These are phyloP conservation scores for Tuber borchii DNA, from an alignment of 495 filamentous ascomycete species.

Conservation along the genomic window DNA sequence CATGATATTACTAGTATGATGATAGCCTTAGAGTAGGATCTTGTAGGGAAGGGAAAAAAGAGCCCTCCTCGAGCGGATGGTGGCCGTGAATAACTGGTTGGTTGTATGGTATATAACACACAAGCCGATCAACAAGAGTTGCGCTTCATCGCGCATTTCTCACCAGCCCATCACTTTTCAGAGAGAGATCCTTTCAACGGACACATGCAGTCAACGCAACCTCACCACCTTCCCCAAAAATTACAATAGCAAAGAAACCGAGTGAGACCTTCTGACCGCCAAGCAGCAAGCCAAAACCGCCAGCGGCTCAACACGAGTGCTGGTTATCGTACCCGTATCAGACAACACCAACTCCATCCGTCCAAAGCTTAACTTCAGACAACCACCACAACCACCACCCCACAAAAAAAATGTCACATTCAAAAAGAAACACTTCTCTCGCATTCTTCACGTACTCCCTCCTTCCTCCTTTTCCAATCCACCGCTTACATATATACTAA, in stretches of 20 bases:
- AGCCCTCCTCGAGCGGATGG: neutral
- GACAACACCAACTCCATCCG: neutral
- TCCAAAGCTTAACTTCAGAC: neutral
- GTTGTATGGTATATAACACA: neutral
- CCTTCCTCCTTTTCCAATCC: neutral
- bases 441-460: slow-evolving; percentile 70
- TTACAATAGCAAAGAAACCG: neutral
- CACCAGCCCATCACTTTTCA: neutral
- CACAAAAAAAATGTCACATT: slow-evolving; percentile 34
- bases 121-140: neutral
- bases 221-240: neutral
- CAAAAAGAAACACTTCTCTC: slow-evolving; percentile 89
- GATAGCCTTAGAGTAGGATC: neutral
- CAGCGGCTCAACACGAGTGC: neutral
- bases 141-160: neutral
- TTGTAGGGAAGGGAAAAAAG: too few species aligned
- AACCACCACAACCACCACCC: slow-evolving; percentile 4
- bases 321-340: too few species aligned
- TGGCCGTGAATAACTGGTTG: neutral
- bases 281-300: neutral
- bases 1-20: neutral
- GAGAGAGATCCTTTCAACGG: neutral
- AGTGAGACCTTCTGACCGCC: slow-evolving; percentile 13
- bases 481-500: neutral
- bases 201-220: neutral